Percentiles rank a stretch among this genome's conserved stretches.
Conservation (phyloP, 371 early-diverging fungal species). For the Actinomucor elegans region DNA sequence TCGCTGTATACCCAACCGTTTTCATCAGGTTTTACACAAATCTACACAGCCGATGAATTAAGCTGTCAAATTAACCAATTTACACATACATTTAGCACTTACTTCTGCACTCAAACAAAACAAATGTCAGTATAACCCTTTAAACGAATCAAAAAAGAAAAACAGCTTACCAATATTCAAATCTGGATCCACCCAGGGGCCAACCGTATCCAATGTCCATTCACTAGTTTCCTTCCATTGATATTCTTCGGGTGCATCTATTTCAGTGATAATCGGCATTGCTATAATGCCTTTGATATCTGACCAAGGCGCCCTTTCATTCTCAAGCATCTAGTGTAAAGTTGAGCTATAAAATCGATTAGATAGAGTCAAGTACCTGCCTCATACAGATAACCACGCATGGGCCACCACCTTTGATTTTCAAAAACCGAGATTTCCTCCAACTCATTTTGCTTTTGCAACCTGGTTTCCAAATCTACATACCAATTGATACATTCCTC, state of each 20-base stretch:
- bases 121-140: neutral
- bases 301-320: slow-evolving; percentile 22
- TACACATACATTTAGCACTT: neutral
- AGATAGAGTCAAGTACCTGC: neutral
- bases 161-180: slow-evolving; percentile 19
- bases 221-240: slow-evolving; percentile 20
- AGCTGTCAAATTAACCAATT: neutral
- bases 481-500: slow-evolving; percentile 14
- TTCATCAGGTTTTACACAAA: slow-evolving; percentile 20
- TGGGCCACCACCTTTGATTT: slow-evolving; percentile 29
- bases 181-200: slow-evolving; percentile 28
- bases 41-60: neutral
- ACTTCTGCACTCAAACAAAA: neutral
- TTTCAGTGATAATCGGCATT: slow-evolving; percentile 16
- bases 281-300: slow-evolving; percentile 13
- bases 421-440: slow-evolving; percentile 26
- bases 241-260: slow-evolving; percentile 22
- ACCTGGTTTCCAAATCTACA: slow-evolving; percentile 18
- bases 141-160: neutral
- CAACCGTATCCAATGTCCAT: slow-evolving; percentile 25
- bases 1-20: slow-evolving; percentile 37
- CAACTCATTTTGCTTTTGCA: slow-evolving; percentile 9
- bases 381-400: slow-evolving; percentile 12
- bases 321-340: slow-evolving; percentile 17
- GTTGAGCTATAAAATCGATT: too few species aligned